phyloP scores from a whole-genome alignment of 768 basidiomycete species.

The Mycena metata region DNA sequence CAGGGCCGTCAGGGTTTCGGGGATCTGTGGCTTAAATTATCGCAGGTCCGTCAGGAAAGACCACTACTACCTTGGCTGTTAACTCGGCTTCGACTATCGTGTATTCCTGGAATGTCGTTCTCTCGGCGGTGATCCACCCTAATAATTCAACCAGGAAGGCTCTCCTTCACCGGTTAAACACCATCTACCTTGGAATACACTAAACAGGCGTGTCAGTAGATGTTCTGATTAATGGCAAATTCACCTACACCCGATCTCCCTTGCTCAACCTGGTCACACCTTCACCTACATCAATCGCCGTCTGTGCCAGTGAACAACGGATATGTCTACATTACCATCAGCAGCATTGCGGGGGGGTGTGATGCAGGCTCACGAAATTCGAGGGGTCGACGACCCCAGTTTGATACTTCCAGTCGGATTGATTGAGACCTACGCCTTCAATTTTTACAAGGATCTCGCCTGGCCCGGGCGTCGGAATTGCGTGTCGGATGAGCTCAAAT shows the following conservation, averaged over 20 bases:
- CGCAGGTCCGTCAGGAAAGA: too few relatives aligned
- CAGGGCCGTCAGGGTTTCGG: background rate
- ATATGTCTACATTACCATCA: background rate
- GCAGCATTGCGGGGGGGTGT: background rate
- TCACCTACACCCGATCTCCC: background rate
- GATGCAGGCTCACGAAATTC: background rate
- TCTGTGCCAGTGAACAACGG: background rate
- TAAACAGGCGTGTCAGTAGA: background rate
- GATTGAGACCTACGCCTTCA: constrained; percentile 58
- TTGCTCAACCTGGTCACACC: background rate
- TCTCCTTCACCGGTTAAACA: too few relatives aligned
- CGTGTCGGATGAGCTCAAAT: too few relatives aligned
- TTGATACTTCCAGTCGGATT: constrained; percentile 55
- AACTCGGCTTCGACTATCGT: background rate
- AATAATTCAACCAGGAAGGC: background rate
- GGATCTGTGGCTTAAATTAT: background rate
- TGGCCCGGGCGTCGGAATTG: too few relatives aligned
- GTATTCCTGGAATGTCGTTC: background rate
- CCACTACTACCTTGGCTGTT: background rate
- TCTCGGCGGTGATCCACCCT: background rate
- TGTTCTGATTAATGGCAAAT: too few relatives aligned
- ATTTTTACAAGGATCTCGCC: constrained; percentile 60
- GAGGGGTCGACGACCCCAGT: constrained; percentile 28
- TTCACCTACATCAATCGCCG: background rate
- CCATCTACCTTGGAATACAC: background rate